phyloP scores from a whole-genome alignment of 331 rosid genomes.

The Ulmus americana region DNA sequence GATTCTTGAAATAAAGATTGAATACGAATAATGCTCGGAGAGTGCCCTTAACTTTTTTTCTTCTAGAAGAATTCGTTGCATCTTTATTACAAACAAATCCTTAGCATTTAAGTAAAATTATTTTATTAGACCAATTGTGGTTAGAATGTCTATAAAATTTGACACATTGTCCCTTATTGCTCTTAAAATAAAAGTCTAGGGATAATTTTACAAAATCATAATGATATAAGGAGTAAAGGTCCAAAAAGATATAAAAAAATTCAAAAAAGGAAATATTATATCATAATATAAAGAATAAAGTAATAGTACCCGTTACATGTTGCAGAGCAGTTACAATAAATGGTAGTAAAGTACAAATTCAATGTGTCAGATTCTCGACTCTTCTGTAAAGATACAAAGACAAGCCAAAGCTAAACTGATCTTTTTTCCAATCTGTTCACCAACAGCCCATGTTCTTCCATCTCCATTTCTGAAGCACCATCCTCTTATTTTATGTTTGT shows the following conservation, averaged over 20 bases:
- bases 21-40: too few relatives aligned
- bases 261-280: background rate
- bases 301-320: conserved; percentile 22
- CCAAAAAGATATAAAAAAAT: background rate
- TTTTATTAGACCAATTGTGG: too few relatives aligned
- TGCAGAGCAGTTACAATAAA: conserved; percentile 25
- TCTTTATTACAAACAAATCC: too few relatives aligned
- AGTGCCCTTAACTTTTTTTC: too few relatives aligned
- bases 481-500: conserved; percentile 2
- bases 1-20: too few relatives aligned
- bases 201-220: background rate
- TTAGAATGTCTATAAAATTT: too few relatives aligned
- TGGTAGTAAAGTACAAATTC: conserved; percentile 23
- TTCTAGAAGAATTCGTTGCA: too few relatives aligned
- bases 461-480: conserved; percentile 32
- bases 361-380: conserved; percentile 41
- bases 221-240: background rate
- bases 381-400: conserved; percentile 32
- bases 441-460: conserved; percentile 48
- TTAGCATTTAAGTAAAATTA: too few relatives aligned
- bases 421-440: conserved; percentile 54
- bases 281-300: background rate
- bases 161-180: too few relatives aligned
- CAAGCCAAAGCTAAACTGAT: conserved; percentile 31
- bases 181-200: too few relatives aligned